These are phyloP conservation scores for Pinus albicaulis DNA, from an alignment of 75 land plant genomes.

Conservation along the genomic window DNA sequence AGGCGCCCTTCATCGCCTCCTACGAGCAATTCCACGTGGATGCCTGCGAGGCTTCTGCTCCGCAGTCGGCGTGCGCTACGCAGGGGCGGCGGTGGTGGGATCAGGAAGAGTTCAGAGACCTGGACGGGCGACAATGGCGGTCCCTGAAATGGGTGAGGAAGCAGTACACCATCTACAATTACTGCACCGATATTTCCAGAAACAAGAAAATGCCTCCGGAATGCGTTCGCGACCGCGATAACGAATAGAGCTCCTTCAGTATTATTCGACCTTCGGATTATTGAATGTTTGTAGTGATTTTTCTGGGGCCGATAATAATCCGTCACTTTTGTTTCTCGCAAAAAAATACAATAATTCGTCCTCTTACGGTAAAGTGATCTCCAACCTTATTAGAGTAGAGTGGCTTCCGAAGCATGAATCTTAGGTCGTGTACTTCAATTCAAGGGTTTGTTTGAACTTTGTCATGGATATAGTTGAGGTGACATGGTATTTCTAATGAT, in stretches of 20 bases:
- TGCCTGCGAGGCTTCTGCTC: slow-evolving; percentile 37
- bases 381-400: too few species aligned
- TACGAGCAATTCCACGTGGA: slow-evolving; percentile 37
- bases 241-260: background rate
- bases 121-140: slow-evolving; percentile 21
- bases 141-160: slow-evolving; percentile 18
- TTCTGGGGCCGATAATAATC: too few species aligned
- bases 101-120: slow-evolving; percentile 29
- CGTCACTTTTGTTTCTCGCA: too few species aligned
- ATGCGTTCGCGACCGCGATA: slow-evolving; percentile 26
- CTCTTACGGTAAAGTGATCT: too few species aligned
- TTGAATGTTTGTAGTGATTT: too few species aligned
- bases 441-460: too few species aligned
- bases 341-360: too few species aligned
- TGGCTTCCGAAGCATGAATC: too few species aligned
- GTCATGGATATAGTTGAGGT: too few species aligned
- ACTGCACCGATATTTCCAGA: slow-evolving; percentile 33
- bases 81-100: slow-evolving; percentile 36
- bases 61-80: slow-evolving; percentile 16
- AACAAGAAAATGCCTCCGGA: slow-evolving; percentile 25
- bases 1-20: slow-evolving; percentile 40
- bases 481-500: too few species aligned
- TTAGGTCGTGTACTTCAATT: too few species aligned
- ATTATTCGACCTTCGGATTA: too few species aligned
- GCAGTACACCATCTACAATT: slow-evolving; percentile 43